Evolutionary conservation across 2,329 filamentous ascomycete genomes (phyloP).

Genomic region (Didymella keratinophila): DNA sequence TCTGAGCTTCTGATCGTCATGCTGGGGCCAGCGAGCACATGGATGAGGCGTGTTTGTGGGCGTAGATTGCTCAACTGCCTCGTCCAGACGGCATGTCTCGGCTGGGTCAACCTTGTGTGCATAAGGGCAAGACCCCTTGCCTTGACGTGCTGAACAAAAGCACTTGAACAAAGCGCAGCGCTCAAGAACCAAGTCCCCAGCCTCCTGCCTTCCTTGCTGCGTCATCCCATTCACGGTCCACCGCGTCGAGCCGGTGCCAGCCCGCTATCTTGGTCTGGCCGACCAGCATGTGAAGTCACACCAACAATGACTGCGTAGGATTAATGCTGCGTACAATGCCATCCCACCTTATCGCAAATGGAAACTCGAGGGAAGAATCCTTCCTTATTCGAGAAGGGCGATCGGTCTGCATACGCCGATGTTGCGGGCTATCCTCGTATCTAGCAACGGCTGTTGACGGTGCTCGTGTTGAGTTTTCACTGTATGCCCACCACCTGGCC

Average conservation of each 20-base stretch:
- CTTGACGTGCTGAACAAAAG: constrained; percentile 3
- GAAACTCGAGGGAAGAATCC: constrained; percentile 6
- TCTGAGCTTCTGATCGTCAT: constrained; percentile 40
- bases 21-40: constrained; percentile 30
- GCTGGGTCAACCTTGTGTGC: constrained; percentile 4
- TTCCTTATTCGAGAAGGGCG: constrained; percentile 10
- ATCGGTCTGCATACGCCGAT: neutral
- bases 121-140: neutral
- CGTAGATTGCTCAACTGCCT: constrained; percentile 33
- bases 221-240: constrained; percentile 18
- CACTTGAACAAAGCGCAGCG: constrained; percentile 1
- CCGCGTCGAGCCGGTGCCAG: constrained; percentile 15
- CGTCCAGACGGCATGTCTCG: constrained; percentile 8
- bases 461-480: neutral
- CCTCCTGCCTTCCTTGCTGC: constrained; percentile 9
- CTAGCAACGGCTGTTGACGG: neutral
- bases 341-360: constrained; percentile 7
- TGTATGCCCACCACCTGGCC: neutral
- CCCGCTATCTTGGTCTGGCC: constrained; percentile 15
- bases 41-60: constrained; percentile 22
- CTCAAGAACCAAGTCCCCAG: neutral
- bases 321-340: constrained; percentile 11
- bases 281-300: constrained; percentile 18
- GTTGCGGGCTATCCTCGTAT: neutral
- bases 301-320: constrained; percentile 21